Evolutionary conservation across 257 asterid species (phyloP).

Genomic region (Thymus quinquecostatus): DNA sequence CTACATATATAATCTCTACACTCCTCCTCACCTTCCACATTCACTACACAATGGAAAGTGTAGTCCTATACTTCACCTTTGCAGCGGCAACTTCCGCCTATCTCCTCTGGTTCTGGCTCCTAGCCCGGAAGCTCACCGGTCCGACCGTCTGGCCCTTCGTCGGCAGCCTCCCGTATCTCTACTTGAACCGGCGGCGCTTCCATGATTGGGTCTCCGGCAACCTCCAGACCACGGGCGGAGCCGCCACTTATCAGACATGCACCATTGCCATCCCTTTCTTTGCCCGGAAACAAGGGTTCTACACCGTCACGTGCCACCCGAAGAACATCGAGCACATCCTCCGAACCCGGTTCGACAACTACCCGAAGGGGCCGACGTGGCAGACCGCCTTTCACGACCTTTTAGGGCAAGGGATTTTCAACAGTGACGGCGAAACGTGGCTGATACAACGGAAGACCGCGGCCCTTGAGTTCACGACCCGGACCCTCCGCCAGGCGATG

Average conservation of each 20-base stretch:
- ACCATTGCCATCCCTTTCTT: conserved; percentile 69
- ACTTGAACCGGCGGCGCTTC: conserved; percentile 59
- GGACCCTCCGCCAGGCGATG: conserved; percentile 95
- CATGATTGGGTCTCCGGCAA: conserved; percentile 83
- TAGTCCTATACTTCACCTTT: conserved; percentile 28
- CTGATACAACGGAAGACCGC: conserved; percentile 84
- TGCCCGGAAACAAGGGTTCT: conserved; percentile 67
- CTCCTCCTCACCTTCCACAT: conserved; percentile 32
- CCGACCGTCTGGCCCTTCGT: conserved; percentile 69
- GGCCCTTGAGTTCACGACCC: conserved; percentile 79
- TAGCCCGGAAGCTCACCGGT: conserved; percentile 65
- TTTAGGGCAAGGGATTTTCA: conserved; percentile 79
- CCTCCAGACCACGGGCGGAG: conserved; percentile 51
- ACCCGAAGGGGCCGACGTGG: conserved; percentile 87
- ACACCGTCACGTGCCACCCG: conserved; percentile 86
- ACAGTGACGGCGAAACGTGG: conserved; percentile 89
- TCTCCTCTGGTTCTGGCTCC: conserved; percentile 64
- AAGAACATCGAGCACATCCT: conserved; percentile 81
- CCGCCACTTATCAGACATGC: conserved; percentile 76
- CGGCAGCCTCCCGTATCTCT: conserved; percentile 72
- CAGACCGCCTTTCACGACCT: conserved; percentile 85
- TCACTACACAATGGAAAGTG: conserved; percentile 49
- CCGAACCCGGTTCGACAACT: conserved; percentile 75
- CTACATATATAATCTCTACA: conserved; percentile 31
- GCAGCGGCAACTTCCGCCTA: conserved; percentile 49